phyloP scores from a whole-genome alignment of 352 stramenopile genomes.

The Phytophthora niederhauseri region DNA sequence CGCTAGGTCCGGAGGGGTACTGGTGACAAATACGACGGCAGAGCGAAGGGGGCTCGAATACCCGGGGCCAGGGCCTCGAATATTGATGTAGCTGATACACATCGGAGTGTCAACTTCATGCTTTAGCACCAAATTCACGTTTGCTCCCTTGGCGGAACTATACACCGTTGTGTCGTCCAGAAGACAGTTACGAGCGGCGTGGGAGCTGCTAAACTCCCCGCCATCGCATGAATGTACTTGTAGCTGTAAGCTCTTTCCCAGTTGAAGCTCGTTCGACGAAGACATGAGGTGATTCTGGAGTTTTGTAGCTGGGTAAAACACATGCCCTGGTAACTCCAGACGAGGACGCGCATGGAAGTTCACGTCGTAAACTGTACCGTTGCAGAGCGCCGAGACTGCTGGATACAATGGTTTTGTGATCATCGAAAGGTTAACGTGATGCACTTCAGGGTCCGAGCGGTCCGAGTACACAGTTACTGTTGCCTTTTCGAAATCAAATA shows the following conservation, averaged over 20 bases:
- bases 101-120: conserved; percentile 85
- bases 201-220: conserved; percentile 81
- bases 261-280: conserved; percentile 65
- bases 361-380: conserved; percentile 62
- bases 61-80: conserved; percentile 74
- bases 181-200: conserved; percentile 69
- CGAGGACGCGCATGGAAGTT: conserved; percentile 72
- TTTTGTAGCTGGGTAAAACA: conserved; percentile 44
- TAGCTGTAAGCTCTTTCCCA: conserved; percentile 75
- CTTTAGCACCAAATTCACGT: conserved; percentile 82
- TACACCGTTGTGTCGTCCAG: conserved; percentile 84
- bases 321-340: conserved; percentile 51
- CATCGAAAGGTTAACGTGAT: conserved; percentile 35
- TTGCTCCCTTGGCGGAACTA: conserved; percentile 72
- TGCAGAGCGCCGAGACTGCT: conserved; percentile 71
- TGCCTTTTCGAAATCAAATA: conserved; percentile 80
- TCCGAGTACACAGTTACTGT: conserved; percentile 62
- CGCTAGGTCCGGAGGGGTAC: conserved; percentile 56
- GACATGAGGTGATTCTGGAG: conserved; percentile 49
- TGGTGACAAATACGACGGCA: conserved; percentile 76
- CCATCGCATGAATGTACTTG: conserved; percentile 74
- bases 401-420: conserved; percentile 55
- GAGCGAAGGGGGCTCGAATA: conserved; percentile 80
- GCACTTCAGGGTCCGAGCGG: conserved; percentile 45
- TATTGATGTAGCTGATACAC: conserved; percentile 70